Base-by-base conservation (phyloP, 1,284 basidiomycete species). In the Apiotrichum brassicae region DNA sequence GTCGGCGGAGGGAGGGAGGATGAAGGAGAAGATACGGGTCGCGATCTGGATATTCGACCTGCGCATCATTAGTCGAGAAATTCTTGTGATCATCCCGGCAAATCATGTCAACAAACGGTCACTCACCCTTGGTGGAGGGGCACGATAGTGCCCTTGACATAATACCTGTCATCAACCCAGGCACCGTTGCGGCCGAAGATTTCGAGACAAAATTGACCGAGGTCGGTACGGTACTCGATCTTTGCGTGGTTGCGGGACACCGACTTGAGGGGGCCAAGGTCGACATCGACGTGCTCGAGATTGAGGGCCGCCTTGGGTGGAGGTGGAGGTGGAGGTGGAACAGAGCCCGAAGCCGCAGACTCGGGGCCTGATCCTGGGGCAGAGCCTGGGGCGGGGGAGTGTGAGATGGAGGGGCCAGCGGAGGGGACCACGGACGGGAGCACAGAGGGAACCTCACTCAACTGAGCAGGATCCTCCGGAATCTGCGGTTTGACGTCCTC, bases 31-130 rank as follows among this genome's bases (percentile, higher is more conserved):
- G 44, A 90, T 93, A 48, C 94, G 85, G 39, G 94, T 94, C 26
- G 94, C 91, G 63, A 99, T 98, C 76, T 97, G 95, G 60, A 99
- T 94, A 74, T 93, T 90, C 48, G 95, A 94, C 66, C 94, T 97
- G 66, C n/a, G n/a, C n/a, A n/a, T n/a, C n/a, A n/a, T n/a, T n/a
- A n/a, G n/a, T n/a, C n/a, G n/a, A n/a, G n/a, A n/a, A n/a, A n/a
- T n/a, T n/a, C n/a, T n/a, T n/a, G n/a, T n/a, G n/a, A n/a, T n/a
- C n/a, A n/a, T n/a, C n/a, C n/a, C n/a, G n/a, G n/a, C n/a, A 71
- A 71, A 32, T 69, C 68, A 26, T 62, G 52, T 49, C 65, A 65
- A 16, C 6, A n/a, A 23, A 12, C 20, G 18, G 40, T 19, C 9
- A 19, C 81, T 49, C 53, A 90, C 91, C 87, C 81, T 70, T 89